Percentiles rank a stretch among this genome's conserved stretches.
These are phyloP conservation scores for Penicillium hordei DNA, from an alignment of 2,329 filamentous ascomycete genomes.

Conservation along the genomic window DNA sequence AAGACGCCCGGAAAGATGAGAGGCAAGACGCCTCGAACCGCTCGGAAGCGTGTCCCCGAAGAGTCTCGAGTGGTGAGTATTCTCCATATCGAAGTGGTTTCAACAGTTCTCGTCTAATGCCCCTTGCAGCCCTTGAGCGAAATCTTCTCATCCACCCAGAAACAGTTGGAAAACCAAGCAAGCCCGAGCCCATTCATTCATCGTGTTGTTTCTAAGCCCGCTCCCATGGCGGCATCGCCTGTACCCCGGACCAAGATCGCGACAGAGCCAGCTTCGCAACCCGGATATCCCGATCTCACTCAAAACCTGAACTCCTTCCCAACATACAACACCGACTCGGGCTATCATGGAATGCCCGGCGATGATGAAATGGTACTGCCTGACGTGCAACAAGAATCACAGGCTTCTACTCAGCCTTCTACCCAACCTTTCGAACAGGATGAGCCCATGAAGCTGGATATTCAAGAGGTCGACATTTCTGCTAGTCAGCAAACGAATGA, in stretches of 20 bases:
- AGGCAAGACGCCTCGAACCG: slow-evolving; percentile 50
- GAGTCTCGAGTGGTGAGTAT: slow-evolving; percentile 47
- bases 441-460: slow-evolving; percentile 19
- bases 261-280: slow-evolving; percentile 23
- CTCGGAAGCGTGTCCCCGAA: slow-evolving; percentile 44
- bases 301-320: slow-evolving; percentile 42
- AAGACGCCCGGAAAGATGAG: slow-evolving; percentile 60
- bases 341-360: slow-evolving; percentile 49
- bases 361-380: slow-evolving; percentile 42
- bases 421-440: slow-evolving; percentile 36
- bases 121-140: slow-evolving; percentile 48
- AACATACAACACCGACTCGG: slow-evolving; percentile 47
- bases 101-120: slow-evolving; percentile 9
- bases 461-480: slow-evolving; percentile 26
- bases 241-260: slow-evolving; percentile 21
- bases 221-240: slow-evolving; percentile 14
- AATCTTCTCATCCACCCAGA: slow-evolving; percentile 46
- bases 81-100: slow-evolving; percentile 5
- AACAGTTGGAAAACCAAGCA: slow-evolving; percentile 35
- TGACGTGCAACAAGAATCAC: slow-evolving; percentile 32
- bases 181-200: slow-evolving; percentile 37
- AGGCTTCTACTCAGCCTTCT: slow-evolving; percentile 34
- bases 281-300: slow-evolving; percentile 31
- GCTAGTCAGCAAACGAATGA: slow-evolving; percentile 43
- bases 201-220: slow-evolving; percentile 37